Conservation (phyloP, 768 basidiomycete species). For the Mycena chlorophos region DNA sequence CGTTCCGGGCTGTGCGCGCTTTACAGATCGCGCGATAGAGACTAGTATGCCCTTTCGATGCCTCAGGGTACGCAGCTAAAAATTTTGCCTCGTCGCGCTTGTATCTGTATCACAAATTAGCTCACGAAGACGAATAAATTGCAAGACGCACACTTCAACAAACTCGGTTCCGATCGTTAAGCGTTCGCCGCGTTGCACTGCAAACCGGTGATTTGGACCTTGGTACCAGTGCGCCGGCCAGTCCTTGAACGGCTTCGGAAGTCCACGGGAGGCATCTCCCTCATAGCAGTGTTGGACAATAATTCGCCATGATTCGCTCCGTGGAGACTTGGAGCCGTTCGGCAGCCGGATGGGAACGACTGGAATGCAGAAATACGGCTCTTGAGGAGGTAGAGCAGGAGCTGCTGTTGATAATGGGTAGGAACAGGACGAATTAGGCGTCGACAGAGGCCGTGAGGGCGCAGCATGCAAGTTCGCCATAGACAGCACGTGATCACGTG, state of each 20-base stretch:
- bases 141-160: background rate
- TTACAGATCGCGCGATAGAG: background rate
- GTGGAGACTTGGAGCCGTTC: background rate
- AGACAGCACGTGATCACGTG: too few species aligned
- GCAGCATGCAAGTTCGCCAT: too few species aligned
- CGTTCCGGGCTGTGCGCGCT: background rate
- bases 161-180: background rate
- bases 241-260: constrained; percentile 5
- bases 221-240: constrained; percentile 6
- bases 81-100: background rate
- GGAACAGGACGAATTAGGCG: too few species aligned
- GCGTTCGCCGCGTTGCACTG: background rate
- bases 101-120: background rate
- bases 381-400: background rate
- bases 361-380: background rate
- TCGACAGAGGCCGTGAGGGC: background rate
- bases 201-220: background rate
- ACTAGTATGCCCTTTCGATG: background rate
- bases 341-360: background rate
- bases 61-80: constrained; percentile 4
- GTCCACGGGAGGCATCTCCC: background rate
- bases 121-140: background rate
- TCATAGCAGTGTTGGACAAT: constrained; percentile 6
- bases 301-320: constrained; percentile 5
- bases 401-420: too few species aligned